Conservation (phyloP, 345 rosid genomes). For the Syzygium aromaticum region DNA sequence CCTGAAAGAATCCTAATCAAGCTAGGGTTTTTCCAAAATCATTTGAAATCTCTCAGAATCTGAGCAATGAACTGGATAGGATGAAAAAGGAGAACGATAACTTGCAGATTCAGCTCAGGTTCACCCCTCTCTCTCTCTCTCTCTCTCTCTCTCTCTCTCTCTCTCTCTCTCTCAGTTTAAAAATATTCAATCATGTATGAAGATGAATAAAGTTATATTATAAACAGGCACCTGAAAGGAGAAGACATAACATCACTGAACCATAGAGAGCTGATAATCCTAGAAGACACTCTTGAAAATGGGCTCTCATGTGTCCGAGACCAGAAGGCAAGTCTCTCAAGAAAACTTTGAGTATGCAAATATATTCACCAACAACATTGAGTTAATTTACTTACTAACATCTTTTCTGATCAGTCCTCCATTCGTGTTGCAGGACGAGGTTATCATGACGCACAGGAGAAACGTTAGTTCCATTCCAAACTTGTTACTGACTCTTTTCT, state of each 20-base stretch:
- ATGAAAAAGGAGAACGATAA: slow-evolving; percentile 79
- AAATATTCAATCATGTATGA: background rate
- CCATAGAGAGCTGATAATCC: slow-evolving; percentile 1
- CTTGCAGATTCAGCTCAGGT: slow-evolving; percentile 85
- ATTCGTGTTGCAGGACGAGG: background rate
- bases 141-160: background rate
- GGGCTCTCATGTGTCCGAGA: background rate
- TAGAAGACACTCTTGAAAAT: background rate
- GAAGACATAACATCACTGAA: background rate
- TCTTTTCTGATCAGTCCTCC: background rate
- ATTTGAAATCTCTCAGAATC: slow-evolving; percentile 29
- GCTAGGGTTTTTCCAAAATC: background rate
- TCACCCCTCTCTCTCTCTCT: background rate
- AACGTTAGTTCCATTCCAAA: background rate
- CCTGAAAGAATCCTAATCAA: background rate
- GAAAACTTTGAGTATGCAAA: background rate
- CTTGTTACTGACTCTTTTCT: background rate
- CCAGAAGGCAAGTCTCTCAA: background rate
- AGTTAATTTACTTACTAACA: background rate
- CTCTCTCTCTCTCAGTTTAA: background rate
- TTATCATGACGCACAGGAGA: background rate
- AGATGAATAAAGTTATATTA: background rate
- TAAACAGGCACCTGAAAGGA: slow-evolving; percentile 2
- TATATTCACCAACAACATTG: background rate
- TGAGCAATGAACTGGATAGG: slow-evolving; percentile 73